Evolutionary conservation across 305 asterid genomes (phyloP).

Genomic region (Coffea humblotiana): DNA sequence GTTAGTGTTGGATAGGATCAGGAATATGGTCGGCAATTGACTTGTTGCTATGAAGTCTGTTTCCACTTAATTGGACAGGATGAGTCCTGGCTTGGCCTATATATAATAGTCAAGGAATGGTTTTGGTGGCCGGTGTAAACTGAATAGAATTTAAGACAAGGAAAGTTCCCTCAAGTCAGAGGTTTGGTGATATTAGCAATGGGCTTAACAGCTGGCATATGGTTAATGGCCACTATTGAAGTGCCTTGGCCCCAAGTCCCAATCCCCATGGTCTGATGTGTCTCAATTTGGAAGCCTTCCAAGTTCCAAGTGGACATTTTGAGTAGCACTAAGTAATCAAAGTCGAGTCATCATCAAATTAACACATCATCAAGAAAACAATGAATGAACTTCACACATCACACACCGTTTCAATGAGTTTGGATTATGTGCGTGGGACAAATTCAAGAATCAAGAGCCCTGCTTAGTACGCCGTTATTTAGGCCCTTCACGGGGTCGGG

Average conservation of each 20-base stretch:
- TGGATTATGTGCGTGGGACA: neutral
- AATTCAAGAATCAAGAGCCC: neutral
- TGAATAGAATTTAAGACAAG: neutral
- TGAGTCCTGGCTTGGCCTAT: neutral
- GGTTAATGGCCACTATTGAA: neutral
- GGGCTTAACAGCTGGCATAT: constrained; percentile 15
- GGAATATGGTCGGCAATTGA: neutral
- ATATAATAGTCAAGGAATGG: neutral
- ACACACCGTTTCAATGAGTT: neutral
- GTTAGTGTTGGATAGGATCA: neutral
- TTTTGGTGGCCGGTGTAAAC: neutral
- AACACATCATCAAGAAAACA: constrained; percentile 1
- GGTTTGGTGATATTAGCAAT: neutral
- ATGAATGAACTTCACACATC: neutral
- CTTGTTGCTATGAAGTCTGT: neutral
- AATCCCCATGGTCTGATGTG: constrained; percentile 1
- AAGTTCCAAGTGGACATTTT: constrained; percentile 4
- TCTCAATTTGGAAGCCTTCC: neutral
- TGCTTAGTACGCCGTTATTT: neutral
- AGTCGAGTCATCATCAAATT: neutral
- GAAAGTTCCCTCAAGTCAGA: constrained; percentile 1
- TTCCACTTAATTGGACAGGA: neutral
- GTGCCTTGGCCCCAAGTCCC: neutral
- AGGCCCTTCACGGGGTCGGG: neutral
- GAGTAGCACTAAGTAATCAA: neutral